Base-by-base conservation (phyloP, 2,329 filamentous ascomycete species). In the Colletotrichum chlorophyti region DNA sequence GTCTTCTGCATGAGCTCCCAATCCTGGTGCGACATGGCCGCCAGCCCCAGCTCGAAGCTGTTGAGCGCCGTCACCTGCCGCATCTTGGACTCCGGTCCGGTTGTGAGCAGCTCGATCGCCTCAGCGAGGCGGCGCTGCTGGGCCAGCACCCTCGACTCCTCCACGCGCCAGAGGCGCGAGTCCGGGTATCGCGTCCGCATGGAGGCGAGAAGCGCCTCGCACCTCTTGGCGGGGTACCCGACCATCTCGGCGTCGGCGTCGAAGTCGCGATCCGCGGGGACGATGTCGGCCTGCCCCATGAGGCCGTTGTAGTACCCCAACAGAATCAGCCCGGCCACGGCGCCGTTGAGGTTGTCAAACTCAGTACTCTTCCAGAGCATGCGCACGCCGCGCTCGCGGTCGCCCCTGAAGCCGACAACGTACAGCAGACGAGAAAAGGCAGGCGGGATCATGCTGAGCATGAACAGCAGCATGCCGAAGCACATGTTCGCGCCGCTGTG, bases 391-490 rank as follows among this genome's bases (percentile, higher is more conserved):
- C 89, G 83, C 61, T 91, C 86, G 38, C 93, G 88, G 70, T 98
- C 93, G 27, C 95, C 95, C 61, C 86, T 88, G 76, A 98, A 98
- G 1, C 95, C 95, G 26, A 97, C 90, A 37, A 98, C 89, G 58
- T 89, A 91, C 4, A 98, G 81, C 1, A 99, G 83, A 53, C 87
- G 90, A n/a, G 86, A 89, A 72, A 98, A 97, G 0, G 93, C 86
- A 0, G 95, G 95, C 0, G 95, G 96, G 1, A 98, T 87, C 77
- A 98, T 90, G 11, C 92, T 96, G n/a, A 98, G 87, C 51, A 98
- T 81, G 1, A 98, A 81, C 12, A 96, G 82, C 1, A 98, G 77
- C 27, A 96, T 83, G 3, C 95, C 95, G 67, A 93, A 97, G 72
- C 93, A 97, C 73, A 97, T 89, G 69, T 91, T 95, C 5, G 88